A percentile compares a stretch with the other conserved stretches of the same genome.
These are phyloP conservation scores for Pseudocercospora ulei DNA, from an alignment of 2,329 filamentous ascomycete species.

Conservation along the genomic window DNA sequence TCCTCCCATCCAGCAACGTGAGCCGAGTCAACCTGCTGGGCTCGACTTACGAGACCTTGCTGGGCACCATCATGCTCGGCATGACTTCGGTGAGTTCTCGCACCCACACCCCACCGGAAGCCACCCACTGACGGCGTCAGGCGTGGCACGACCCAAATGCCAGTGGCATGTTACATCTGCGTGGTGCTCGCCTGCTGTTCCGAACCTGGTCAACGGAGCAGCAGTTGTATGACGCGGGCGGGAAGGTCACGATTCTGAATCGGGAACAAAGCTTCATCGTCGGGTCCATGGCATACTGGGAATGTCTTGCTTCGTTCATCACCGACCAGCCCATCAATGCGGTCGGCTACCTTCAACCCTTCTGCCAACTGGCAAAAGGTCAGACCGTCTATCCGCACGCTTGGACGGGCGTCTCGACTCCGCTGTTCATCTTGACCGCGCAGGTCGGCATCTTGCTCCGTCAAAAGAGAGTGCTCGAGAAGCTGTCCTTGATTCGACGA, in stretches of 20 bases:
- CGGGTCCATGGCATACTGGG: slow-evolving; percentile 18
- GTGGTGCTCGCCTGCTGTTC: slow-evolving; percentile 15
- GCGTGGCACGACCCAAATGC: slow-evolving; percentile 15
- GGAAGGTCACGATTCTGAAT: slow-evolving; percentile 6
- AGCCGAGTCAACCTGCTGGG: neutral
- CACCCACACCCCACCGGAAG: neutral
- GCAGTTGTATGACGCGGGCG: neutral
- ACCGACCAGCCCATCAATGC: slow-evolving; percentile 11
- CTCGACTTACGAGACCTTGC: slow-evolving; percentile 10
- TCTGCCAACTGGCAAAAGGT: slow-evolving; percentile 9
- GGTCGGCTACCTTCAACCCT: slow-evolving; percentile 12
- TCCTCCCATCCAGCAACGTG: neutral
- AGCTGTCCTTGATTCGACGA: slow-evolving; percentile 2
- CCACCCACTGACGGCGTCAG: slow-evolving; percentile 1
- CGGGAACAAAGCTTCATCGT: slow-evolving; percentile 19
- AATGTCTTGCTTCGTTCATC: slow-evolving; percentile 18
- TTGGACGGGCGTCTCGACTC: slow-evolving; percentile 16
- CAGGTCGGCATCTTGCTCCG: slow-evolving; percentile 14
- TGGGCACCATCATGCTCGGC: slow-evolving; percentile 15
- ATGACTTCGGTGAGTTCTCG: slow-evolving; percentile 14
- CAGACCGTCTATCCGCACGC: slow-evolving; percentile 14
- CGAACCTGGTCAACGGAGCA: slow-evolving; percentile 14
- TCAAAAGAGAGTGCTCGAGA: slow-evolving; percentile 11
- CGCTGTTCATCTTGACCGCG: slow-evolving; percentile 15
- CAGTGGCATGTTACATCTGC: slow-evolving; percentile 12